phyloP scores from a whole-genome alignment of 2,329 filamentous ascomycete genomes.

The Talaromyces sp. region DNA sequence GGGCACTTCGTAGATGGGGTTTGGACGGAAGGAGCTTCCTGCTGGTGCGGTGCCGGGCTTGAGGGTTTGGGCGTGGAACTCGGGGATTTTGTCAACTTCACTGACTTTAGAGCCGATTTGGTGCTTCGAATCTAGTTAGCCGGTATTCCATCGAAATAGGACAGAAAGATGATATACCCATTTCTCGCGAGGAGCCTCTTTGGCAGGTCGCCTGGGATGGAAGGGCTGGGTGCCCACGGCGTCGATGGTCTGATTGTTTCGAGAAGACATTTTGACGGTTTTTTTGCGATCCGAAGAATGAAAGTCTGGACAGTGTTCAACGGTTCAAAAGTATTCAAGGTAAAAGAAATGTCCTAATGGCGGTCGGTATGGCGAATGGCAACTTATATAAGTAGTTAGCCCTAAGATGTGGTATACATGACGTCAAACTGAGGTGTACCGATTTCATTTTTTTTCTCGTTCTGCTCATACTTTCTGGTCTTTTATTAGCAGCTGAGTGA shows the following conservation, averaged over 20 bases:
- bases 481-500: too few species aligned
- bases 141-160: rapidly evolving
- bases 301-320: too few species aligned
- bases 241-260: constrained; percentile 9
- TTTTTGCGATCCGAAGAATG: too few species aligned
- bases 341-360: neutral
- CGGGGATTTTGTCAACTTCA: constrained; percentile 54
- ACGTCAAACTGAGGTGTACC: constrained; percentile 23
- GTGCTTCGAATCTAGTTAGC: constrained; percentile 48
- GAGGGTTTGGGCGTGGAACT: constrained; percentile 61
- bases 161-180: constrained; percentile 2
- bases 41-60: constrained; percentile 62
- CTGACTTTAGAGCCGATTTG: constrained; percentile 59
- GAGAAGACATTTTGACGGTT: constrained; percentile 1
- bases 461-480: too few species aligned
- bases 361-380: neutral
- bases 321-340: neutral
- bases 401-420: constrained; percentile 14
- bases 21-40: constrained; percentile 47
- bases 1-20: constrained; percentile 36
- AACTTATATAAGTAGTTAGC: neutral
- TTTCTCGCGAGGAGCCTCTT: neutral
- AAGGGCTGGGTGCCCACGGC: constrained; percentile 11
- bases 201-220: constrained; percentile 14
- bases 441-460: neutral